Evolutionary conservation across 2,329 filamentous ascomycete species (phyloP), one percentile per base, ranked within the genome.

Genomic region (Penicillium aurantiogriseum): DNA sequence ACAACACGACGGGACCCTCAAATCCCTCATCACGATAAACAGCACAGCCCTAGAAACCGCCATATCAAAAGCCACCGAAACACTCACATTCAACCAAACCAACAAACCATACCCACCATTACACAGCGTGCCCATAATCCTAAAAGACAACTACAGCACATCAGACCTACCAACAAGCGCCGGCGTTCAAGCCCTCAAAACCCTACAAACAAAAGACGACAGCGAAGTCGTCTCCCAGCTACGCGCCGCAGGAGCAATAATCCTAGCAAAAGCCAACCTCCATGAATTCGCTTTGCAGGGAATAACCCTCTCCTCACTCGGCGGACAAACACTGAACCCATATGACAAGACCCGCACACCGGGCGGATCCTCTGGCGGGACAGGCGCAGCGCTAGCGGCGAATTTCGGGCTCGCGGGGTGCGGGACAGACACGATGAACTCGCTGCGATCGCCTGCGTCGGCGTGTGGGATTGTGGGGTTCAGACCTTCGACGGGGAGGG

Each of bases 251-350:
- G 84, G 84, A 2, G 84, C 81, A 2, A 74, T 87, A 5, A 81
- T 86, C 47, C 74, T 87, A 3, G 84, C 83, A 35, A 87, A 87
- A 66, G 77, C 80, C 0, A 87, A 86, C 60, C 70, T 88, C 25
- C 85, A 88, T 63, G 85, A 88, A 68, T 75, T 88, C 50, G 85
- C 86, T 0, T 74, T 88, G 0, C 85, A 88, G 65, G 86, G 86
- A 0, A 75, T 88, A 39, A 82, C 80, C 1, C 84, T 86, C 1
- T 88, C 85, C 0, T 87, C 83, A 0, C 68, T 86, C 0, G 85
- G 84, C 13, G 86, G 86, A 0, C 86, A 89, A 70, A 87, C 85
- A 0, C 68, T 83, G 59, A 88, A 88, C 67, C 85, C 86, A 0
- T 90, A 91, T 62, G 86, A 90, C 68, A 69, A 76, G 2, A 79